These are phyloP conservation scores for Cylindrodendrum hubeiense DNA, from an alignment of 2,329 filamentous ascomycete genomes.

Conservation along the genomic window DNA sequence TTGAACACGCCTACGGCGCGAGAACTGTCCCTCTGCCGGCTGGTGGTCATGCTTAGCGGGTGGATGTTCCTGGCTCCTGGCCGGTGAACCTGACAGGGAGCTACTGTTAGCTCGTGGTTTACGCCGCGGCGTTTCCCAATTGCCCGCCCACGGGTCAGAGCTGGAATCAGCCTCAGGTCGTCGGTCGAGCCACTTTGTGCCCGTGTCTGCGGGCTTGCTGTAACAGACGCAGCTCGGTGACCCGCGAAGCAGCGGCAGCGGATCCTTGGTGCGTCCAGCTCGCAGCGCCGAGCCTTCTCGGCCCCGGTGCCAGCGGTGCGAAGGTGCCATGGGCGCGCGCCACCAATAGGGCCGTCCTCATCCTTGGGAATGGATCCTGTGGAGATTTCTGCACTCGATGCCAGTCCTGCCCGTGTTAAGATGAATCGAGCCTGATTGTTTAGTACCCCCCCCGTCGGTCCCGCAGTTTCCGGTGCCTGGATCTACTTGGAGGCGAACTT, in stretches of 20 bases:
- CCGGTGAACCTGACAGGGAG: constrained; percentile 17
- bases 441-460: background rate
- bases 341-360: background rate
- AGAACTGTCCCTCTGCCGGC: constrained; percentile 3
- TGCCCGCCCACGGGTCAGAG: background rate
- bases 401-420: background rate
- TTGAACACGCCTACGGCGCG: background rate
- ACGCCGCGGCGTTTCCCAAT: background rate
- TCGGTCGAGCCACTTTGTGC: background rate
- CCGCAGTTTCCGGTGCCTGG: background rate
- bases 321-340: background rate
- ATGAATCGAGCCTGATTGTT: background rate
- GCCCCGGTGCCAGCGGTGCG: background rate
- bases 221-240: background rate
- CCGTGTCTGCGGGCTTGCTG: background rate
- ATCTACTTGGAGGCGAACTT: background rate
- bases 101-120: constrained; percentile 1
- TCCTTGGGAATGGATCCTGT: background rate
- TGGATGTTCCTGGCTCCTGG: constrained; percentile 3
- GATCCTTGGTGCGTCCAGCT: background rate
- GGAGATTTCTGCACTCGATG: background rate
- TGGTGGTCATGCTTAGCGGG: constrained; percentile 6
- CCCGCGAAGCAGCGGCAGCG: background rate
- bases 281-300: background rate
- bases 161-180: background rate